phyloP scores from a whole-genome alignment of 78 protist genomes.

The Dictyostelium citrinum region DNA sequence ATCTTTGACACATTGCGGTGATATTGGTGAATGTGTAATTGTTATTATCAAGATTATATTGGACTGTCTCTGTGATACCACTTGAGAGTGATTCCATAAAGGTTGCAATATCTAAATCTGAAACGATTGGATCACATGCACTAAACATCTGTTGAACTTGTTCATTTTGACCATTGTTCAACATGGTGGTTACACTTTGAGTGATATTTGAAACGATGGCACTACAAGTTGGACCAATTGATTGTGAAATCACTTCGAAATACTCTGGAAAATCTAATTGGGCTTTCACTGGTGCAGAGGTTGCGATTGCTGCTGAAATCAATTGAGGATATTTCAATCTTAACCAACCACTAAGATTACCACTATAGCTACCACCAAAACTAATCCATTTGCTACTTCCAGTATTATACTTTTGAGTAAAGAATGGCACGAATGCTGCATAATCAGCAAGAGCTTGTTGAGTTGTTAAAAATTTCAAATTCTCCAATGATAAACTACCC shows the following conservation, averaged over 20 bases:
- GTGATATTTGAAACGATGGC: conserved; percentile 20
- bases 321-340: conserved; percentile 66
- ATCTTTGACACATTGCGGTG: not conserved
- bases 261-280: conserved; percentile 80
- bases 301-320: conserved; percentile 78
- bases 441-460: conserved; percentile 87
- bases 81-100: conserved; percentile 53
- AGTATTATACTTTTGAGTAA: conserved; percentile 16
- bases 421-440: conserved; percentile 45
- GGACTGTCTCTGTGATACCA: conserved; percentile 42
- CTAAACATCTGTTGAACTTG: conserved; percentile 27
- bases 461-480: conserved; percentile 47
- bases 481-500: conserved; percentile 4
- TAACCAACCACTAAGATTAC: conserved; percentile 66
- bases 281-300: conserved; percentile 84
- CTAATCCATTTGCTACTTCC: conserved; percentile 51
- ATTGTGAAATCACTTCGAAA: conserved; percentile 63
- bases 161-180: conserved; percentile 15
- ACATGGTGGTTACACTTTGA: conserved; percentile 11
- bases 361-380: conserved; percentile 83
- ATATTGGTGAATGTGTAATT: conserved; percentile 24
- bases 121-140: conserved; percentile 63
- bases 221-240: conserved; percentile 46
- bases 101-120: conserved; percentile 58
- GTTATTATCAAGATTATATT: conserved; percentile 72